Base-by-base conservation (phyloP, 805 yeast species). In the Martiniozyma abietophila region DNA sequence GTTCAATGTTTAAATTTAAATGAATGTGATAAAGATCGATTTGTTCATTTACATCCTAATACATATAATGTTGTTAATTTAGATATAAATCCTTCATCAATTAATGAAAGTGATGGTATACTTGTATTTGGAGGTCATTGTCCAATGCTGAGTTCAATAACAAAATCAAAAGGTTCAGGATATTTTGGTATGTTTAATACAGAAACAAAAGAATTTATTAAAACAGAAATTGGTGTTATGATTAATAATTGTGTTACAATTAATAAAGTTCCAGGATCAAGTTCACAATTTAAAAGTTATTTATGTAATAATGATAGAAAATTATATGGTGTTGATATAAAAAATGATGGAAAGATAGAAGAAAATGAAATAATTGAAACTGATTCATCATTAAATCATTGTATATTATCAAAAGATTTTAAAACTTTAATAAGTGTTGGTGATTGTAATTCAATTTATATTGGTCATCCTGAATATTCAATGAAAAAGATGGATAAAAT, bases 291-390 rank as follows among this genome's bases (percentile, higher is more conserved):
- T 50, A 62, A 65, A 29, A 70, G 88, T 1, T 69, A 73, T 40
- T 72, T 83, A 16, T 86, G 96, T 56, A 88, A 86, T 53, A 88
- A 88, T 53, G 97, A 88, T 54, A 70, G 74, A 27, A 63, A 71
- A 34, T 59, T 86, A 32, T 84, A 86, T 49, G 61, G 68, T 33
- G 65, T 83, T 36, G 79, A 77, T 44, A 64, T 85, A 7, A 50
- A 57, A 26, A 67, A 65, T 39, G n/a, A n/a, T n/a, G 55, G 71
- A 5, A 67, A 69, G 8, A 59, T 36, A 6, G 35, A 70, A 11
- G 26, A 22, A 8, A 34, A 35, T 17, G 61, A 65, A 9, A 51
- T 70, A 25, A 45, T 74, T 41, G 52, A 69, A 41, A 64, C 76
- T 36, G 76, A 74, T 27, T 71, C 76, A 26, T 78, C 94, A 4